Percentiles rank a stretch among this genome's conserved stretches.
Evolutionary conservation across 1,284 basidiomycete species (phyloP).

Genomic region (Pseudozyma flocculosa): DNA sequence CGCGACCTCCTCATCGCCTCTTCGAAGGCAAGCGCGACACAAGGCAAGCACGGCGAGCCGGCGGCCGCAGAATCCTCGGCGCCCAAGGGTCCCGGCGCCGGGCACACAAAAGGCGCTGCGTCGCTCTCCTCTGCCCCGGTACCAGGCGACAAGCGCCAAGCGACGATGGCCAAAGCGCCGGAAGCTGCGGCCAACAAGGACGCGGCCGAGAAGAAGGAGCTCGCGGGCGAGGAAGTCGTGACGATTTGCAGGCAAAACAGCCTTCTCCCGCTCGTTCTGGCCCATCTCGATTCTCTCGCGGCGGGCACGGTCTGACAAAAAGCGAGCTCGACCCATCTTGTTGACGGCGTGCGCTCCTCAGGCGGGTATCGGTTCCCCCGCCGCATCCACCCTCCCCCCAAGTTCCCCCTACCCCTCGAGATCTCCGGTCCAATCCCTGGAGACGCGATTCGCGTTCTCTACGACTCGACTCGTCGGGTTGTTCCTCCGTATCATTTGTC

Average conservation of each 20-base stretch:
- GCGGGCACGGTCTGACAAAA: too few relatives aligned
- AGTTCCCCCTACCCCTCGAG: too few relatives aligned
- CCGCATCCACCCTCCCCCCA: too few relatives aligned
- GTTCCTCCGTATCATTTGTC: too few relatives aligned
- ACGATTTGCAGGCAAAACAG: constrained; percentile 25
- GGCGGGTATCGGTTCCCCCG: too few relatives aligned
- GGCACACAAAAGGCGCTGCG: constrained; percentile 16
- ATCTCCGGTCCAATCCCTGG: too few relatives aligned
- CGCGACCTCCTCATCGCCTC: constrained; percentile 14
- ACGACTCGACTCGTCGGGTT: too few relatives aligned
- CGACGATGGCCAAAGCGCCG: not conserved
- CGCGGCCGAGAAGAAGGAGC: constrained; percentile 2
- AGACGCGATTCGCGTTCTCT: too few relatives aligned
- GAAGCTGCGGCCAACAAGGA: not conserved
- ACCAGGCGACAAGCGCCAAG: constrained; percentile 5
- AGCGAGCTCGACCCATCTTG: too few relatives aligned
- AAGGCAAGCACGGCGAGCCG: too few relatives aligned
- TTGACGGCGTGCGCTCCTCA: too few relatives aligned
- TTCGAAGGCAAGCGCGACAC: not conserved
- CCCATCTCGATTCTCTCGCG: not conserved
- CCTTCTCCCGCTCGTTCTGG: constrained; percentile 18
- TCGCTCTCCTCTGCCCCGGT: constrained; percentile 4
- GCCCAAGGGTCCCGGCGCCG: not conserved
- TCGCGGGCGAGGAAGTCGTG: constrained; percentile 22
- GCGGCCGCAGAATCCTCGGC: too few relatives aligned